These are phyloP conservation scores for Corylus heterophylla DNA, from an alignment of 306 rosid species.

Conservation along the genomic window DNA sequence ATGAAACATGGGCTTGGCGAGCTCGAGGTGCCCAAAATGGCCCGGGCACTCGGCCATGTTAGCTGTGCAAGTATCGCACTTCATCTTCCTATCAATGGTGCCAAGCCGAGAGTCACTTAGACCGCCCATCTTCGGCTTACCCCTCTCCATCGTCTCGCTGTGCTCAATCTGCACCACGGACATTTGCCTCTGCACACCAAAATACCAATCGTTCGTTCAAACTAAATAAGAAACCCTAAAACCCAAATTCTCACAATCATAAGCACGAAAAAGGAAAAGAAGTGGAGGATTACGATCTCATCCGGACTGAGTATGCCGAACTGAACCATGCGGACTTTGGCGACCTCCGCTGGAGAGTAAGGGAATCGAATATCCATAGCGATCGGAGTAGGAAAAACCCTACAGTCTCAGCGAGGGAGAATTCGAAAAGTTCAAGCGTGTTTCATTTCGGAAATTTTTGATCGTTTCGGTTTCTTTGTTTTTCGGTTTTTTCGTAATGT, in stretches of 20 bases:
- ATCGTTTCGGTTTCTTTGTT: neutral
- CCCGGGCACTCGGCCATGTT: slow-evolving; percentile 99
- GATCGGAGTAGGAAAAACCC: slow-evolving; percentile 32
- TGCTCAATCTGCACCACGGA: slow-evolving; percentile 94
- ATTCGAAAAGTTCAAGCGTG: slow-evolving; percentile 5
- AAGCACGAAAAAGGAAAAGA: neutral
- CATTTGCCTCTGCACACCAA: slow-evolving; percentile 91
- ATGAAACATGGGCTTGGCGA: slow-evolving; percentile 97
- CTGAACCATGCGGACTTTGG: slow-evolving; percentile 89
- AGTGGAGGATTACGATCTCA: slow-evolving; percentile 69
- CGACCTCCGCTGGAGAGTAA: slow-evolving; percentile 93
- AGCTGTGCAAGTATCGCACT: slow-evolving; percentile 94
- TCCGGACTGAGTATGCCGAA: slow-evolving; percentile 94
- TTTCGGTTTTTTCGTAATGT: neutral
- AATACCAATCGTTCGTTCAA: neutral
- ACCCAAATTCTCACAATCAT: neutral
- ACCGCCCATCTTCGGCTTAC: slow-evolving; percentile 88
- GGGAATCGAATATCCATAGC: slow-evolving; percentile 97
- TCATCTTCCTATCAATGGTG: slow-evolving; percentile 88
- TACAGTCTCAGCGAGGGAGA: slow-evolving; percentile 26
- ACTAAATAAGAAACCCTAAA: neutral
- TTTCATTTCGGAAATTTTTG: neutral
- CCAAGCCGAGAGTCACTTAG: slow-evolving; percentile 93
- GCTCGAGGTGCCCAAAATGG: slow-evolving; percentile 95
- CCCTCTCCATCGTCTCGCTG: slow-evolving; percentile 86